Conservation (phyloP, 2,329 filamentous ascomycete genomes). For the Sporothrix luriei region DNA sequence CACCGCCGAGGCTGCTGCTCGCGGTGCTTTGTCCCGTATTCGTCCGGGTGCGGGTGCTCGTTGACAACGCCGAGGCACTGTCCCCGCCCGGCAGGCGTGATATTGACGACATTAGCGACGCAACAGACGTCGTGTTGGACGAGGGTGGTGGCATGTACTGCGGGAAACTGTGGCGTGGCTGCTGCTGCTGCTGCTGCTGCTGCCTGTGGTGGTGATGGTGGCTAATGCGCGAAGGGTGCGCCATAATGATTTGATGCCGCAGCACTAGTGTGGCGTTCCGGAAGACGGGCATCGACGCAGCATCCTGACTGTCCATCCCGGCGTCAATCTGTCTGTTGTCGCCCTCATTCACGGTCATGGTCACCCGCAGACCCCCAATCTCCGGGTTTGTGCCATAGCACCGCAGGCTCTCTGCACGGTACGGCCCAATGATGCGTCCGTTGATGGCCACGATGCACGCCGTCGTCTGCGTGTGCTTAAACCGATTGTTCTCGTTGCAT, state of each 20-base stretch:
- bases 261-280: constrained; percentile 30
- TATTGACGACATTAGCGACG: not conserved
- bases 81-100: not conserved
- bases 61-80: constrained; percentile 2
- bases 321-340: not conserved
- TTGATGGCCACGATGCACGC: constrained; percentile 36
- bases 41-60: not conserved
- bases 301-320: not conserved
- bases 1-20: not conserved
- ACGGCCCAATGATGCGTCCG: constrained; percentile 32
- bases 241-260: constrained; percentile 34
- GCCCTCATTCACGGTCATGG: constrained; percentile 34
- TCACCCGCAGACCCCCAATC: constrained; percentile 34
- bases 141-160: not conserved
- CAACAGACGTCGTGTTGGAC: not conserved
- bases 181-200: too few species aligned
- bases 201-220: not conserved
- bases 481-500: constrained; percentile 37
- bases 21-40: not conserved
- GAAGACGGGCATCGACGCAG: constrained; percentile 10
- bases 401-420: constrained; percentile 33
- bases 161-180: not conserved
- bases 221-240: not conserved
- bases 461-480: constrained; percentile 36
- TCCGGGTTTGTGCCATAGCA: constrained; percentile 36